These are phyloP conservation scores for Immersiporthe knoxdaviesiana DNA, from an alignment of 2,329 filamentous ascomycete genomes.

Conservation along the genomic window DNA sequence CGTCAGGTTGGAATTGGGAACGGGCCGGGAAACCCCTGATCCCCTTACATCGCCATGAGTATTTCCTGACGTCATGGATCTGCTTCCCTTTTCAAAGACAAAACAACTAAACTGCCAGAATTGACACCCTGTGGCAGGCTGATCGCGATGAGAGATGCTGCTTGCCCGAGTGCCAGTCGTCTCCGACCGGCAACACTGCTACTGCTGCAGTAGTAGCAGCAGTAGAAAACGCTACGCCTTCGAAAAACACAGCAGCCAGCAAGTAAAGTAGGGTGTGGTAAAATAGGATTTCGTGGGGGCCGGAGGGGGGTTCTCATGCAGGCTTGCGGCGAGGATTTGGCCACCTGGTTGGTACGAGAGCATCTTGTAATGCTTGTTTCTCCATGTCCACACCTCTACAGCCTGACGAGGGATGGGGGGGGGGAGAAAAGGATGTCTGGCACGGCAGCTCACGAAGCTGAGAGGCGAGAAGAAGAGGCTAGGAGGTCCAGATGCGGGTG, in stretches of 20 bases:
- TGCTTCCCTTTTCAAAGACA: background rate
- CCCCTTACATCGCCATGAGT: conserved; percentile 5
- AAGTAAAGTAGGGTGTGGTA: background rate
- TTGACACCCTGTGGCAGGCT: background rate
- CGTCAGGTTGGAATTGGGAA: conserved; percentile 2
- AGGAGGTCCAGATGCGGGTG: conserved; percentile 7
- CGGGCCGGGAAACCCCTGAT: background rate
- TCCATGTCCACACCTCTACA: background rate
- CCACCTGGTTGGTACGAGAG: background rate
- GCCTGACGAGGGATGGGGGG: background rate
- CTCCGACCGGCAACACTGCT: background rate
- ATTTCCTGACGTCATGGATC: conserved; percentile 9
- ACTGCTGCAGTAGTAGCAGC: too few relatives aligned
- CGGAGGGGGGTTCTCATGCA: background rate
- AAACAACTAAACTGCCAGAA: background rate
- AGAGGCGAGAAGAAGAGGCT: too few relatives aligned
- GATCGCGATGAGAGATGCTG: background rate
- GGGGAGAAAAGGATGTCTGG: background rate
- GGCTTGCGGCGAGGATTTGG: background rate
- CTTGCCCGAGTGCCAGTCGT: background rate
- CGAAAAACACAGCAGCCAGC: background rate
- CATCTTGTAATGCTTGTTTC: background rate
- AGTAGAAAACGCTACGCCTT: too few relatives aligned
- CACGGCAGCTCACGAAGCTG: background rate
- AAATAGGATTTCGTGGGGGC: background rate